A percentile compares a stretch with the other conserved stretches of the same genome.
Conservation (phyloP, 73 alveolate species). For the Blepharisma japonicum region DNA sequence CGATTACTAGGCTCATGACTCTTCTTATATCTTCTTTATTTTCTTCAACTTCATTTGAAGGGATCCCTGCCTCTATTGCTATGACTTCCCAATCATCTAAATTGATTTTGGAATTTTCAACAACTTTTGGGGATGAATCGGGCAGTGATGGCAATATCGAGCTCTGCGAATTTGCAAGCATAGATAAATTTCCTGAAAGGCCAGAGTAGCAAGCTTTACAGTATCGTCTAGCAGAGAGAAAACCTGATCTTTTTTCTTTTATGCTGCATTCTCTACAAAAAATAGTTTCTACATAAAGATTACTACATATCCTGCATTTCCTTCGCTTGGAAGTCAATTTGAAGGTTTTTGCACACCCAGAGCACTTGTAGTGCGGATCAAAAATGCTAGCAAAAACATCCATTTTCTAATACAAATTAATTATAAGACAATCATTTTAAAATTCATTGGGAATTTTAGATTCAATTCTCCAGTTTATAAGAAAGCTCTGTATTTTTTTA, state of each 20-base stretch:
- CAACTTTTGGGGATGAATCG: neutral
- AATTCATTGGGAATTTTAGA: no score
- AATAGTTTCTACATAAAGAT: neutral
- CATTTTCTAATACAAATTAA: neutral
- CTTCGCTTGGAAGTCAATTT: neutral
- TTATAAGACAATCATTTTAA: no score
- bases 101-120: neutral
- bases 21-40: neutral
- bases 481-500: no score
- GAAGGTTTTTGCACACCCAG: neutral
- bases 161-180: neutral
- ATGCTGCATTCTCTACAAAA: constrained; percentile 20
- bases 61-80: neutral
- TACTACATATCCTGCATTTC: constrained; percentile 21
- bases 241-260: constrained; percentile 16
- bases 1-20: neutral
- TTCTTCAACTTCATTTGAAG: constrained; percentile 7
- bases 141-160: neutral
- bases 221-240: neutral
- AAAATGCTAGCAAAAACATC: constrained; percentile 21
- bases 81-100: neutral
- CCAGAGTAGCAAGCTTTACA: neutral
- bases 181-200: neutral
- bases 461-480: no score
- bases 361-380: constrained; percentile 2